These are phyloP conservation scores for Setaria viridis DNA, from an alignment of 202 grass and related monocot species.

Conservation along the genomic window DNA sequence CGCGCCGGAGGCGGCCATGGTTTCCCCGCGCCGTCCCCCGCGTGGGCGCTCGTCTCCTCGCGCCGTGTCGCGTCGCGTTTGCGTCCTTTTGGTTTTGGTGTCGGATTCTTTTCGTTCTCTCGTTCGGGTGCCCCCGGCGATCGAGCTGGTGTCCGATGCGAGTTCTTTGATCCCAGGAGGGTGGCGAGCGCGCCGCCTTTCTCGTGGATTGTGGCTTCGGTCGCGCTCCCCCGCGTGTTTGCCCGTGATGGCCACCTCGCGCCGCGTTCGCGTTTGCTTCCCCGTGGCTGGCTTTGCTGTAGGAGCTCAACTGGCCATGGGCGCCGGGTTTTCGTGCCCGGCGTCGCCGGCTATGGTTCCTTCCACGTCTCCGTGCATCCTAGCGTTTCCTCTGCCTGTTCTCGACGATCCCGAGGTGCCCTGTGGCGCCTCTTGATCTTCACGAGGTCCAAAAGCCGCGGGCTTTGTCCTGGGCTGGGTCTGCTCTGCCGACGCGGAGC, in stretches of 20 bases:
- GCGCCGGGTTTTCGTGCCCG: neutral
- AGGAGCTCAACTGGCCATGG: neutral
- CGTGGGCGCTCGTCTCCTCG: neutral
- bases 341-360: neutral
- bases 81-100: slow-evolving; percentile 18
- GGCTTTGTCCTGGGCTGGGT: slow-evolving; percentile 5
- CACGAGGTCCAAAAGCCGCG: neutral
- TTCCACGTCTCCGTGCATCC: neutral
- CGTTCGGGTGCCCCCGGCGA: neutral
- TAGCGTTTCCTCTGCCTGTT: neutral
- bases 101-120: slow-evolving; percentile 28
- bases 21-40: slow-evolving; percentile 12
- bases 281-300: neutral
- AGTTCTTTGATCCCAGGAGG: slow-evolving; percentile 27
- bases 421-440: slow-evolving; percentile 10
- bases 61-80: slow-evolving; percentile 15
- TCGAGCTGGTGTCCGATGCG: slow-evolving; percentile 25
- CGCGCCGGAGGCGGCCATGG: neutral
- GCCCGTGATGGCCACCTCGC: slow-evolving; percentile 1
- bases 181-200: slow-evolving; percentile 5
- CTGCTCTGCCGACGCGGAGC: neutral
- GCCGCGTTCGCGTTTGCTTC: slow-evolving; percentile 8
- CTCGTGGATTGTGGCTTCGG: neutral
- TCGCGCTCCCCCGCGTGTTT: neutral
- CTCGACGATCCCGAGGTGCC: slow-evolving; percentile 28